These are phyloP conservation scores for Elsinoe batatas DNA, from an alignment of 2,329 filamentous ascomycete species.

Conservation along the genomic window DNA sequence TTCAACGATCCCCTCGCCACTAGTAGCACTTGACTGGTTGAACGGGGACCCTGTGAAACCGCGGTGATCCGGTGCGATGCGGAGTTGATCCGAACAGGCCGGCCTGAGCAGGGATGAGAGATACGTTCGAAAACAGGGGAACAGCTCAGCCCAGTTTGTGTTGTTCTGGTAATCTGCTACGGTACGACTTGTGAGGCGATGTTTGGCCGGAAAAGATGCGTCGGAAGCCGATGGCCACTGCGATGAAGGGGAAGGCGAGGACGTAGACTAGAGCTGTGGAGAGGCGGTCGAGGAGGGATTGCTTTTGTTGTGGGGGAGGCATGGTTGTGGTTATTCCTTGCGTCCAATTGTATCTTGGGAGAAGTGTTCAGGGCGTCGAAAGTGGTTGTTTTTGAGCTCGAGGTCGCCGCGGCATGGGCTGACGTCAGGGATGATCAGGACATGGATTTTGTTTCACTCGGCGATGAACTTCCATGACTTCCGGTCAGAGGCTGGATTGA, in stretches of 20 bases:
- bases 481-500: background rate
- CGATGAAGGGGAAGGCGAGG: slow-evolving; percentile 18
- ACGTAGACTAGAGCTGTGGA: slow-evolving; percentile 18
- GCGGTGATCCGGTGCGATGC: too few species aligned
- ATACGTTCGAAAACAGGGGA: background rate
- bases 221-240: slow-evolving; percentile 16
- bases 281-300: slow-evolving; percentile 16
- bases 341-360: background rate
- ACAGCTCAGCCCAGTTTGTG: slow-evolving; percentile 12
- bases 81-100: background rate
- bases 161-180: slow-evolving; percentile 15
- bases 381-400: background rate
- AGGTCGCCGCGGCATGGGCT: background rate
- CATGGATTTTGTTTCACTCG: background rate
- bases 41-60: too few species aligned
- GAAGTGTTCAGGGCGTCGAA: background rate
- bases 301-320: slow-evolving; percentile 1
- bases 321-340: background rate
- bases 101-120: background rate
- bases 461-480: background rate
- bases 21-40: too few species aligned
- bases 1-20: too few species aligned
- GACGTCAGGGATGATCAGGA: background rate
- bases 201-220: slow-evolving; percentile 13
- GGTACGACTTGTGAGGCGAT: slow-evolving; percentile 15